Base-by-base conservation (phyloP, 2,329 filamentous ascomycete species). In the Claviceps humidiphila region DNA sequence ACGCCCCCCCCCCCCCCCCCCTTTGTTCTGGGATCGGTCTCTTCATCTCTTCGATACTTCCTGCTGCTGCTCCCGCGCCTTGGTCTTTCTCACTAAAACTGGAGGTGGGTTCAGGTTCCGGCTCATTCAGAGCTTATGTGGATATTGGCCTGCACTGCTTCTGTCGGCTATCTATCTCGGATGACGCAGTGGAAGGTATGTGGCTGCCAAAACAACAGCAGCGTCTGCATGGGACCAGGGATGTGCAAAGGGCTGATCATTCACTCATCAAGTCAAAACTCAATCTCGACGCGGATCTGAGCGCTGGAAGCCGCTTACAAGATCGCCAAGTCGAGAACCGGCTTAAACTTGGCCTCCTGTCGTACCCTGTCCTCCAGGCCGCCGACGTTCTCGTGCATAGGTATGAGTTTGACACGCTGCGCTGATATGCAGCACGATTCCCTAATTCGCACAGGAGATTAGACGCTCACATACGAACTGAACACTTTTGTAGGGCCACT, bases 151-250 rank as follows among this genome's bases (percentile, higher is more conserved):
- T 96, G 90, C 58, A 86, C 87, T 50, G 87, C 93, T 24, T 91
- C 87, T 5, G 89, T 93, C 68, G 93, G 93, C 41, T 95, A 95
- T 68, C 73, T 98, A n/a, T 85, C 85, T 9, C 78, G 93, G n/a
- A 98, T 98, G 93, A 97, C 93, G 30, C 93, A 97, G 68, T 98
- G 93, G 90, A 98, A 98, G 82, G 89, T 88, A 54, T 49, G 20
- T 13, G 22, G 24, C 13, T 17, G 26, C 13, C 6, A 41, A 1
- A 38, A 51, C 26, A 52, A 17, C 26, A n/a, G 14, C 37, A 24
- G 2, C 14, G 30, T 34, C 30, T 34, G 30, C 30, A 34, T 34
- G 30, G 30, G 30, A 34, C 30, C 9, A 34, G 30, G 9, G 30
- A 34, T 34, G 3, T 34, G 30, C 11, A n/a, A 22, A 11, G 3